Evolutionary conservation across 352 stramenopile genomes (phyloP).

Genomic region (Pythium rhizo-oryzae): DNA sequence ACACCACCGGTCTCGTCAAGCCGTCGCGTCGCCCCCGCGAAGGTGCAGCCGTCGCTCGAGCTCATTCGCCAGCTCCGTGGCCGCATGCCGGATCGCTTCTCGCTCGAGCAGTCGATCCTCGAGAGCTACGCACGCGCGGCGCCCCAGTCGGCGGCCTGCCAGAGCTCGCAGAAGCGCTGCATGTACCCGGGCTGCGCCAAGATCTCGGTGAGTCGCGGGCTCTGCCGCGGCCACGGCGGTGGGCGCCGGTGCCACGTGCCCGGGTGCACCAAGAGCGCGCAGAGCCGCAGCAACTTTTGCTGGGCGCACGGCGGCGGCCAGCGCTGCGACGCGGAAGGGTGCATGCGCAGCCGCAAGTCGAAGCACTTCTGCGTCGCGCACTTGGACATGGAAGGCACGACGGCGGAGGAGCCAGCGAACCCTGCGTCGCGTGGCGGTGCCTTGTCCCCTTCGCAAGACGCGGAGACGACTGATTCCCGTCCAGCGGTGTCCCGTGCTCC

Average conservation of each 20-base stretch:
- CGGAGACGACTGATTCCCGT: background rate
- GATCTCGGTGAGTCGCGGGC: constrained; percentile 64
- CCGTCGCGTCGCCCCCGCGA: background rate
- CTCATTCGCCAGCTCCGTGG: constrained; percentile 10
- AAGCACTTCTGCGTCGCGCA: constrained; percentile 71
- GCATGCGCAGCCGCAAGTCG: constrained; percentile 69
- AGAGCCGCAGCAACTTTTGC: constrained; percentile 71
- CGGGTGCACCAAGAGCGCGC: constrained; percentile 65
- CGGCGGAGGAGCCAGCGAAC: too few species aligned
- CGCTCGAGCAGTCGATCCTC: constrained; percentile 23
- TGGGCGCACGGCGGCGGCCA: constrained; percentile 71
- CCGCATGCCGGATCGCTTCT: background rate
- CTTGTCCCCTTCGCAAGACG: background rate
- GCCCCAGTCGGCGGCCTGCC: constrained; percentile 51
- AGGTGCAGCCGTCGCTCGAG: constrained; percentile 14
- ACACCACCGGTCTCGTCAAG: background rate
- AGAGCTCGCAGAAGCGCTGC: constrained; percentile 68
- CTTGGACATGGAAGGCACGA: constrained; percentile 25
- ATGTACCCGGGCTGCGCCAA: constrained; percentile 58
- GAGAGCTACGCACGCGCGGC: constrained; percentile 47
- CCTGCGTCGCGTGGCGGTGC: too few species aligned
- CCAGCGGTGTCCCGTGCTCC: too few species aligned
- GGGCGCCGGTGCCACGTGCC: constrained; percentile 65
- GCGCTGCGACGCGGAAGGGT: constrained; percentile 61
- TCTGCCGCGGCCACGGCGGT: constrained; percentile 69